These are phyloP conservation scores for Aquilaria yunnanensis DNA, from an alignment of 345 rosid genomes.

Conservation along the genomic window DNA sequence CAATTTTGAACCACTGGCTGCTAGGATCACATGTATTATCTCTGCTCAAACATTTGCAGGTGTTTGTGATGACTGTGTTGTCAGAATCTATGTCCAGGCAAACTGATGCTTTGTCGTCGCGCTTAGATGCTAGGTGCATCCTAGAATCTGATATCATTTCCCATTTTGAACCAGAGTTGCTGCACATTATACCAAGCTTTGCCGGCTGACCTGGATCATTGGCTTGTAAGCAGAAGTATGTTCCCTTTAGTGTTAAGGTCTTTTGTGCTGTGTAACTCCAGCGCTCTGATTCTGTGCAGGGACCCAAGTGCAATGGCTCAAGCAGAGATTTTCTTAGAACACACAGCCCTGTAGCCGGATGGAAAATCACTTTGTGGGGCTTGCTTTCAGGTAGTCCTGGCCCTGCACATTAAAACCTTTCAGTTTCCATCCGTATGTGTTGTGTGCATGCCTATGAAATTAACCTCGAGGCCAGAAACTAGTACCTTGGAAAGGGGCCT, in stretches of 20 bases:
- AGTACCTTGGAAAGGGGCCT: slow-evolving; percentile 56
- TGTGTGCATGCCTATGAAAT: no score
- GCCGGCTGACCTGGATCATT: slow-evolving; percentile 30
- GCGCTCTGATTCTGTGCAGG: slow-evolving; percentile 63
- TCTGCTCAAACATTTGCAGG: slow-evolving; percentile 48
- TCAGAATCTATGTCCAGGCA: slow-evolving; percentile 70
- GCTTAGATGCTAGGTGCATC: slow-evolving; percentile 62
- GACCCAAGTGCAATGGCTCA: slow-evolving; percentile 50
- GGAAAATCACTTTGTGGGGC: slow-evolving; percentile 62
- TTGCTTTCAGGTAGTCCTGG: slow-evolving; percentile 55
- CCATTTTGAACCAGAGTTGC: slow-evolving; percentile 47
- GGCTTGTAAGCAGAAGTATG: slow-evolving; percentile 64
- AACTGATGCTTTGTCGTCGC: slow-evolving; percentile 32
- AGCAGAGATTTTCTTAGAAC: slow-evolving; percentile 35
- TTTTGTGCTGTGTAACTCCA: slow-evolving; percentile 60
- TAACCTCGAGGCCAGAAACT: neutral
- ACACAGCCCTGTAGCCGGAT: slow-evolving; percentile 76
- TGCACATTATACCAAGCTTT: slow-evolving; percentile 41
- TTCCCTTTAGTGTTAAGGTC: slow-evolving; percentile 36
- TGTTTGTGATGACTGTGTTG: slow-evolving; percentile 32
- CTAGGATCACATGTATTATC: slow-evolving; percentile 54
- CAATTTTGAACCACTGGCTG: slow-evolving; percentile 80
- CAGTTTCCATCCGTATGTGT: no score
- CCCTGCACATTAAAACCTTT: slow-evolving; percentile 33
- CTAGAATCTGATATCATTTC: slow-evolving; percentile 60